Conservation (phyloP, 345 rosid genomes). For the Pistacia integerrima region DNA sequence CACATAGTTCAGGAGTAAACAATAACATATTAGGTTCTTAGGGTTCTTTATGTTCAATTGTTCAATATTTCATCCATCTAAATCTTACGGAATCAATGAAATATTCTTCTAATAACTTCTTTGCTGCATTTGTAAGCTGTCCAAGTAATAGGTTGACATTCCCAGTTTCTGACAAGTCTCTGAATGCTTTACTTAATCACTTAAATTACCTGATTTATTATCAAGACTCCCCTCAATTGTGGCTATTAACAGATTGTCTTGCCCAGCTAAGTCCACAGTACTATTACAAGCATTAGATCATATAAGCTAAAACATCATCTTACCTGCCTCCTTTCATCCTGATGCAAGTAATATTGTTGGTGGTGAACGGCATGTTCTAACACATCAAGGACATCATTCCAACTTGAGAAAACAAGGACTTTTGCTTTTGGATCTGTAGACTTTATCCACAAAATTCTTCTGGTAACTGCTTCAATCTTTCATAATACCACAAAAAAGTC, state of each 20-base stretch:
- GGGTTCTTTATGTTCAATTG: not conserved
- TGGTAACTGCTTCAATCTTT: slow-evolving; percentile 87
- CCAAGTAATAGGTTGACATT: not conserved
- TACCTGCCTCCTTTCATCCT: slow-evolving; percentile 99
- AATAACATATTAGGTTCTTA: not conserved
- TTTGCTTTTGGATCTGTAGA: slow-evolving; percentile 69
- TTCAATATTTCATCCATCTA: not conserved
- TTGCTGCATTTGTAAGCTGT: not conserved
- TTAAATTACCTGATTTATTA: not conserved
- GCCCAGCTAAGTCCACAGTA: not conserved
- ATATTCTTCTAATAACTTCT: not conserved
- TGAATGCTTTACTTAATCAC: not conserved
- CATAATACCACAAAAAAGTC: slow-evolving; percentile 28
- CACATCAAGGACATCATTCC: slow-evolving; percentile 99
- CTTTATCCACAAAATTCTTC: slow-evolving; percentile 90
- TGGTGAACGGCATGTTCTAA: slow-evolving; percentile 79
- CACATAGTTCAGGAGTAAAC: not conserved
- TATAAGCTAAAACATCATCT: slow-evolving; percentile 9
- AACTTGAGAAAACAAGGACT: slow-evolving; percentile 94
- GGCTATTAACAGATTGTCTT: not conserved
- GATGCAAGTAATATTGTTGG: slow-evolving; percentile 64
- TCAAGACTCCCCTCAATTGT: not conserved
- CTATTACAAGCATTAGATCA: not conserved
- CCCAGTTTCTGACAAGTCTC: not conserved
- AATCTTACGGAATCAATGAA: not conserved